These are phyloP conservation scores for Suhomyces sp. DNA, from an alignment of 805 yeast species.

Conservation along the genomic window DNA sequence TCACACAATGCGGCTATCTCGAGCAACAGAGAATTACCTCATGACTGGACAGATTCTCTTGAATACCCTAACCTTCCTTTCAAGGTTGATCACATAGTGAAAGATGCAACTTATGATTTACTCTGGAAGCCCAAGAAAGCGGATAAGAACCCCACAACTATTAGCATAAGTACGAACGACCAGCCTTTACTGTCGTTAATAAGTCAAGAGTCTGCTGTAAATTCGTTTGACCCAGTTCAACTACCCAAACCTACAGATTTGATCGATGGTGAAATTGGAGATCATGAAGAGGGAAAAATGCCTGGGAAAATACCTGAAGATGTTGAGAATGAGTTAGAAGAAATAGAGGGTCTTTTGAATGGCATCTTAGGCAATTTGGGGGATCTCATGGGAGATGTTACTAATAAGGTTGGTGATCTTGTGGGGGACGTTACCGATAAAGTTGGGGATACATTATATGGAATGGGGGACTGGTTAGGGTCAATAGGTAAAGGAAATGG, in stretches of 20 bases:
- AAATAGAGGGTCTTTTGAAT: background rate
- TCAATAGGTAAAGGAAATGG: no score
- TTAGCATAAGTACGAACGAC: conserved; percentile 20
- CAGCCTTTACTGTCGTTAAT: conserved; percentile 24
- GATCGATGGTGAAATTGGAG: background rate
- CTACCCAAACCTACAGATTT: conserved; percentile 31
- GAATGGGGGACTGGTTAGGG: conserved; percentile 1
- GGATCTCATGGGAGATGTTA: background rate
- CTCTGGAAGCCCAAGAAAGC: conserved; percentile 26
- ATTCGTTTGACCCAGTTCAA: conserved; percentile 14
- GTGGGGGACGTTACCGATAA: conserved; percentile 1
- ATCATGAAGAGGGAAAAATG: background rate
- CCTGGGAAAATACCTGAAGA: background rate
- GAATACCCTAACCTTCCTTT: conserved; percentile 53
- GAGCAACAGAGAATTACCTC: conserved; percentile 28
- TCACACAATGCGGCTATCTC: conserved; percentile 17
- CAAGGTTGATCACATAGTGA: conserved; percentile 42
- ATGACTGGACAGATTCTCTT: conserved; percentile 47
- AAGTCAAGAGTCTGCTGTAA: conserved; percentile 22
- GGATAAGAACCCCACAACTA: conserved; percentile 7
- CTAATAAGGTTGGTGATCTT: background rate
- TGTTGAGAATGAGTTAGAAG: background rate
- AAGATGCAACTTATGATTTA: conserved; percentile 53
- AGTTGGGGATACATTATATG: background rate
- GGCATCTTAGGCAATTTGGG: no score